Conservation (phyloP, 257 asterid genomes). For the Scutellaria baicalensis region DNA sequence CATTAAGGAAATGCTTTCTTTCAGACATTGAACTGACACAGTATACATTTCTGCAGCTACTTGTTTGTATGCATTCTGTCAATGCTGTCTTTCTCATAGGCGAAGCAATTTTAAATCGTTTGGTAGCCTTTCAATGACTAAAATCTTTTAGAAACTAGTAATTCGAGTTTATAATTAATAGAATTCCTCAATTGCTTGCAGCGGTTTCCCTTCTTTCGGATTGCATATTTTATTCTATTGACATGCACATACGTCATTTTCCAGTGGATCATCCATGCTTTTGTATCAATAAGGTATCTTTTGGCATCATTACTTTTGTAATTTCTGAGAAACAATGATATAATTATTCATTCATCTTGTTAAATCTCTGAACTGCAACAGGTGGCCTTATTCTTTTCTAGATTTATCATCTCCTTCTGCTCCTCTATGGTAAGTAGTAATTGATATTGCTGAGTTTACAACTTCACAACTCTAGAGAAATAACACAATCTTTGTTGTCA, state of each 20-base stretch:
- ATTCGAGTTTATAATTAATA: constrained; percentile 6
- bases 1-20: neutral
- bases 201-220: constrained; percentile 84
- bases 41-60: constrained; percentile 36
- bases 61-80: constrained; percentile 59
- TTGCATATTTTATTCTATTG: constrained; percentile 70
- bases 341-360: neutral
- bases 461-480: too few relatives aligned
- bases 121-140: constrained; percentile 33
- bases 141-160: neutral
- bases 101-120: constrained; percentile 47
- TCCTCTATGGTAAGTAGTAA: constrained; percentile 54
- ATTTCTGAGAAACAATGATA: neutral
- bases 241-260: constrained; percentile 57
- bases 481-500: too few relatives aligned
- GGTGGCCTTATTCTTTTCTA: constrained; percentile 78
- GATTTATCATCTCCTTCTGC: constrained; percentile 56
- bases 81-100: constrained; percentile 67
- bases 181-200: constrained; percentile 28
- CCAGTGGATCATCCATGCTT: constrained; percentile 86
- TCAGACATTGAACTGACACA: neutral
- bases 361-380: constrained; percentile 20
- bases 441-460: too few relatives aligned
- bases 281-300: constrained; percentile 45
- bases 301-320: neutral